Conservation (phyloP, 768 basidiomycete species). For the Leccinum disarticulatum region DNA sequence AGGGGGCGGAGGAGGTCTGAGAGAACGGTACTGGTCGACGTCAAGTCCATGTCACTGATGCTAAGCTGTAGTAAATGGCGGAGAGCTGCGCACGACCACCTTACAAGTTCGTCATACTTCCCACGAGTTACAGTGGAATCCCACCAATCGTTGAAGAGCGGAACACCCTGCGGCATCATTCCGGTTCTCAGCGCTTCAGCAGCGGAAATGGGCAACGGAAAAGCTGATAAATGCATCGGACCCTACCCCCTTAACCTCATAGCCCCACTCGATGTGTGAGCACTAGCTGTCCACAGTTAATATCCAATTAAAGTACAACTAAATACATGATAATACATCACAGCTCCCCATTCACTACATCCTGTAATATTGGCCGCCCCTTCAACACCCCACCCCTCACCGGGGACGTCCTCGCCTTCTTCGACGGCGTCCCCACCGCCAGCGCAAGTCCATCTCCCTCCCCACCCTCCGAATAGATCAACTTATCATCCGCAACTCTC, state of each 20-base stretch:
- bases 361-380: slow-evolving; percentile 59
- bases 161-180: too few species aligned
- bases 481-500: slow-evolving; percentile 3
- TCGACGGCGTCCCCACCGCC: slow-evolving; percentile 23
- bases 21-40: slow-evolving; percentile 13
- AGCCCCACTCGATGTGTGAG: background rate
- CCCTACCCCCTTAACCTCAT: background rate
- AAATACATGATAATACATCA: slow-evolving; percentile 10
- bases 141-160: slow-evolving; percentile 46
- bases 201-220: background rate
- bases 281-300: background rate
- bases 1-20: slow-evolving; percentile 21
- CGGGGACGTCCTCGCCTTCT: slow-evolving; percentile 37
- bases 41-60: background rate
- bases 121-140: background rate
- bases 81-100: background rate
- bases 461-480: background rate
- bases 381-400: slow-evolving; percentile 46
- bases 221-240: too few species aligned
- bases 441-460: background rate
- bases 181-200: too few species aligned
- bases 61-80: background rate
- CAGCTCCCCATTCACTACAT: slow-evolving; percentile 49
- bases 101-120: background rate
- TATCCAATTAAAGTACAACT: background rate